Base-by-base conservation (phyloP, 768 basidiomycete species). In the Lactarius evosmus region DNA sequence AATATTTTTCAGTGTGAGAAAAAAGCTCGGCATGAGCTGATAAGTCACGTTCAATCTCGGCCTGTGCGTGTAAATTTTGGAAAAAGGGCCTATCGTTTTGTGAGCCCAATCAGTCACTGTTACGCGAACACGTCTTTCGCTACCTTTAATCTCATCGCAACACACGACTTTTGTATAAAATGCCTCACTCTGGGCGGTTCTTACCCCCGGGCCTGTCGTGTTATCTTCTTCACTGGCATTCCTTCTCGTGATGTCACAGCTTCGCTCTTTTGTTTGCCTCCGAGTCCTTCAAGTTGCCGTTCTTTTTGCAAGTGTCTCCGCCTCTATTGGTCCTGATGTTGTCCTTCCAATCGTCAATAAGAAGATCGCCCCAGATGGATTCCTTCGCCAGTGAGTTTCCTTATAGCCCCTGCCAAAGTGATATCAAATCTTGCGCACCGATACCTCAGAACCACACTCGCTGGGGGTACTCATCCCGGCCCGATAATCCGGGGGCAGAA, bases 311-410 rank as follows among this genome's bases (percentile, higher is more conserved):
- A 25, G 44, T 19, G 58, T 38, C 29, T 59, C 44, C 27, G 63
- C 53, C n/a, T 12, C 60, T 19, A 41, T 65, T 22, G 64, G 60
- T 4, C 55, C 60, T 11, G 40, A 25, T 12, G 8, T 32, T 16
- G 41, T 25, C 9, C 56, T 66, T 50, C 25, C 38, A 7, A 55
- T 66, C 30, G 51, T 58, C 51, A 66, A 51, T 16, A 22, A 22
- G 30, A 27, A 38, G 7, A 53, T 66, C 6, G 61, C 61, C 8
- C 65, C 65, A 32, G 65, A 66, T 66, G 65, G 65, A 17, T 66
- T 58, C 40, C 0, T n/a, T 19, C 65, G 65, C n/a, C 33, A 33
- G 65, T 66, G 52, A 54, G 65, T 63, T 22, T 30, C 70, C 33
- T 51, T 34, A 8, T 25, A 1, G 19, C 11, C 36, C 14, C 16